These are phyloP conservation scores for Alternaria triticina DNA, from an alignment of 2,329 filamentous ascomycete genomes.

Conservation along the genomic window DNA sequence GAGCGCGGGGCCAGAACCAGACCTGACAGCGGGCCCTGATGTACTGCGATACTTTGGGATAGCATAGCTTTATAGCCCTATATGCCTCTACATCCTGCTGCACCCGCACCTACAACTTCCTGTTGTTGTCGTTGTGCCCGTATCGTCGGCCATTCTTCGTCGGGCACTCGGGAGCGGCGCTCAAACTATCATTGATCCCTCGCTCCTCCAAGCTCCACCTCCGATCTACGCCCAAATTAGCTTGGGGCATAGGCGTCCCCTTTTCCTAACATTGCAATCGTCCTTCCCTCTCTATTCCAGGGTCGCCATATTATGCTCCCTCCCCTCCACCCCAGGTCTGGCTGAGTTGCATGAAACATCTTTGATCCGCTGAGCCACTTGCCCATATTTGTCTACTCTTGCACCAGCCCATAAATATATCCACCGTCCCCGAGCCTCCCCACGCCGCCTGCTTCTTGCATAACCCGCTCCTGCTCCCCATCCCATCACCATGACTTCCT, in stretches of 20 bases:
- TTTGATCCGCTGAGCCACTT: constrained; percentile 24
- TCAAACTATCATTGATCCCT: not conserved
- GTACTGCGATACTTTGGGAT: not conserved
- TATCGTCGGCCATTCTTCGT: constrained; percentile 2
- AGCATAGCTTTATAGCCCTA: not conserved
- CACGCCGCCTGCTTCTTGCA: constrained; percentile 10
- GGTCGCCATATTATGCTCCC: constrained; percentile 37
- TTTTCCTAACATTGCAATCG: constrained; percentile 36
- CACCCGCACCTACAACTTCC: not conserved
- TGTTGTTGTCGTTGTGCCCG: not conserved
- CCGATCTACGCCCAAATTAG: constrained; percentile 26
- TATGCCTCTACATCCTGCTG: not conserved
- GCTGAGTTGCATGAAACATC: constrained; percentile 34
- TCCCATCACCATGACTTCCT: constrained; percentile 16
- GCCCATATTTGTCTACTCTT: constrained; percentile 7
- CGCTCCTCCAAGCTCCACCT: constrained; percentile 13
- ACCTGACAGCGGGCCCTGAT: not conserved
- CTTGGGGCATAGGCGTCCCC: constrained; percentile 27
- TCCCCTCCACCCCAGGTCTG: constrained; percentile 17
- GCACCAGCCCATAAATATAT: constrained; percentile 14
- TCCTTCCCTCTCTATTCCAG: constrained; percentile 21
- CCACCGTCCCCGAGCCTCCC: constrained; percentile 12
- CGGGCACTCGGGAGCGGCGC: constrained; percentile 14
- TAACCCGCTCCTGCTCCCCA: constrained; percentile 1
- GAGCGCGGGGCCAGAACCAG: constrained; percentile 8